Conservation (phyloP, 306 rosid genomes). For the Vicia faba region DNA sequence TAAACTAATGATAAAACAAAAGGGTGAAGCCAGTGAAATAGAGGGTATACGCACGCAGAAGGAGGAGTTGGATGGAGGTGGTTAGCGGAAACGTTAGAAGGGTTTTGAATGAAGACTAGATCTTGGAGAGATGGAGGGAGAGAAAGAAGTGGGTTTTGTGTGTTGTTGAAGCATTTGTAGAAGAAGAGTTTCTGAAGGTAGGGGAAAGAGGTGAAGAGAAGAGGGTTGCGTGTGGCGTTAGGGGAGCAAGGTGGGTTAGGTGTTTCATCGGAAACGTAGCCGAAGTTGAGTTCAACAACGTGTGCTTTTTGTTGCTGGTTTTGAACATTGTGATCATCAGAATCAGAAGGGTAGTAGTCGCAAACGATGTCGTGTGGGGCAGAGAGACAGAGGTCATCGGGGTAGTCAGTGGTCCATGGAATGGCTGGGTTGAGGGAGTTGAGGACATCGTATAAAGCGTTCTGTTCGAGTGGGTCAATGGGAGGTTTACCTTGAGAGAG, state of each 20-base stretch:
- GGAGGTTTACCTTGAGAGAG: slow-evolving; percentile 50
- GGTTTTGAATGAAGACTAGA: slow-evolving; percentile 71
- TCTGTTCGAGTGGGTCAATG: slow-evolving; percentile 50
- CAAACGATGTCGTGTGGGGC: slow-evolving; percentile 75
- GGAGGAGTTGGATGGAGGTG: too few species aligned
- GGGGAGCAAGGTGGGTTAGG: slow-evolving; percentile 74
- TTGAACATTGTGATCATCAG: not conserved
- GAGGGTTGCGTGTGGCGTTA: slow-evolving; percentile 56
- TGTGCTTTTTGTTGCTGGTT: slow-evolving; percentile 30
- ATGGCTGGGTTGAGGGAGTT: slow-evolving; percentile 61
- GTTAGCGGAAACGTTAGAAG: slow-evolving; percentile 53
- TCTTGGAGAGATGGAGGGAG: slow-evolving; percentile 52
- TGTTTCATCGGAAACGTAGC: slow-evolving; percentile 66
- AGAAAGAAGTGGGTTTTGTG: slow-evolving; percentile 5
- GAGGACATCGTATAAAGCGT: slow-evolving; percentile 54
- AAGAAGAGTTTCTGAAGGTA: slow-evolving; percentile 76
- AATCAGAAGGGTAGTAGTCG: slow-evolving; percentile 40
- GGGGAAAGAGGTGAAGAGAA: slow-evolving; percentile 58
- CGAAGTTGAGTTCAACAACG: slow-evolving; percentile 68
- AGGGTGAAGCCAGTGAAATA: too few species aligned
- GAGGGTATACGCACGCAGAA: too few species aligned
- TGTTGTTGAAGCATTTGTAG: slow-evolving; percentile 71
- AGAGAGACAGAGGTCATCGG: slow-evolving; percentile 63
- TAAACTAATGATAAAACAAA: too few species aligned
- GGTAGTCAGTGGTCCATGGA: slow-evolving; percentile 69